These are phyloP conservation scores for Begonia masoniana DNA, from an alignment of 306 rosid species.

Conservation along the genomic window DNA sequence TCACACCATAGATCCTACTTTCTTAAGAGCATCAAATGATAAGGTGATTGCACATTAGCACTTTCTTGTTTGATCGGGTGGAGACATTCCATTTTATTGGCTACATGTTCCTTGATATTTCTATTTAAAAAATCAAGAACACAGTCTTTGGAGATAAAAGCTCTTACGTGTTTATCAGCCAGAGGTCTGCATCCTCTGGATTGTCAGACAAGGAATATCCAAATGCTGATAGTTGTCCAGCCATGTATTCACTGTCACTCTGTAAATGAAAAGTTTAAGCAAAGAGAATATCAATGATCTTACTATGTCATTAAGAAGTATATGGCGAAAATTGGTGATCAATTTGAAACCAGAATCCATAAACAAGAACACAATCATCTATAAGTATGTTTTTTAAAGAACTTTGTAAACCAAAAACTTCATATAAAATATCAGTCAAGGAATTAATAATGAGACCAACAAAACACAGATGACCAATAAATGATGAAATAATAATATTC, in stretches of 20 bases:
- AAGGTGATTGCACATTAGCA: no score
- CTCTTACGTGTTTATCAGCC: conserved; percentile 92
- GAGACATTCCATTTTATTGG: no score
- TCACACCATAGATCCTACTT: no score
- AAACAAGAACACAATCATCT: not conserved
- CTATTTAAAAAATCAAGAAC: no score
- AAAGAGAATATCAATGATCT: not conserved
- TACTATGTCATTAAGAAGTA: not conserved
- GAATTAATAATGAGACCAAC: not conserved
- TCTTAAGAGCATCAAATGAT: no score
- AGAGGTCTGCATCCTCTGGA: conserved; percentile 83
- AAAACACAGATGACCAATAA: not conserved
- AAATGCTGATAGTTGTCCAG: conserved; percentile 90
- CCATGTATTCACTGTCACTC: conserved; percentile 98
- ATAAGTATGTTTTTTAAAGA: not conserved
- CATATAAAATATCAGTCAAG: no score
- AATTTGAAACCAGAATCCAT: not conserved
- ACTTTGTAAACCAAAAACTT: no score
- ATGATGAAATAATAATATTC: not conserved
- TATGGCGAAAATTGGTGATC: not conserved
- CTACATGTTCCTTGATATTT: no score
- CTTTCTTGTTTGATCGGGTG: no score
- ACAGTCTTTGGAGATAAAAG: conserved; percentile 1
- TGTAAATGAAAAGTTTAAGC: conserved; percentile 14
- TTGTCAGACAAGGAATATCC: conserved; percentile 70